Conservation (phyloP, 192 early-diverging fungal species). For the Ambispora gerdemannii region DNA sequence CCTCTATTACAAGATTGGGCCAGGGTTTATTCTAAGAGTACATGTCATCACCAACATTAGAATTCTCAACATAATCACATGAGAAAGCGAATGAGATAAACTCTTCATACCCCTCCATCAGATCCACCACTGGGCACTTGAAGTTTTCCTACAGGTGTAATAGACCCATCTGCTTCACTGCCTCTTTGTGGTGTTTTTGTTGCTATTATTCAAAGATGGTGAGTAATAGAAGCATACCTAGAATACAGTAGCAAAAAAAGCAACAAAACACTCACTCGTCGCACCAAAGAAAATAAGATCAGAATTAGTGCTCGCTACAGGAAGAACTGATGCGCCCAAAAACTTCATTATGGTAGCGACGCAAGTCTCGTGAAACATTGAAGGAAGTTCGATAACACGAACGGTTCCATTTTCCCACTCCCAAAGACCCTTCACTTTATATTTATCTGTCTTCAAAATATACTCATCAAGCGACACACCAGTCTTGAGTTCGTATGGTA, state of each 20-base stretch:
- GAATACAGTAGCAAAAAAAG: slow-evolving; percentile 3
- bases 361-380: slow-evolving; percentile 4
- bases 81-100: slow-evolving; percentile 13
- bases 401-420: slow-evolving; percentile 26
- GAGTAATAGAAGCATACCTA: slow-evolving; percentile 6
- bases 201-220: slow-evolving; percentile 17
- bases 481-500: slow-evolving; percentile 9
- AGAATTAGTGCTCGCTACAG: neutral
- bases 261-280: slow-evolving; percentile 21
- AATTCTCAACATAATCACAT: slow-evolving; percentile 24
- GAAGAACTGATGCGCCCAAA: neutral
- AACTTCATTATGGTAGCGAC: neutral
- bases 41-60: neutral
- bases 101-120: slow-evolving; percentile 18
- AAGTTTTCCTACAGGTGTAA: neutral
- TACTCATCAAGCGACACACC: slow-evolving; percentile 8
- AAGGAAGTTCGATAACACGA: slow-evolving; percentile 16
- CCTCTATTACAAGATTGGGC: slow-evolving; percentile 18
- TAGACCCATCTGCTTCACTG: neutral
- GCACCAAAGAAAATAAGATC: neutral
- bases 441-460: slow-evolving; percentile 18
- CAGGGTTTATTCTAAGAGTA: slow-evolving; percentile 8
- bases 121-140: neutral
- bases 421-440: slow-evolving; percentile 16
- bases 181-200: slow-evolving; percentile 1